Evolutionary conservation across 331 rosid genomes (phyloP), one percentile per base, ranked within the genome.

Genomic region (Pyrus hybrid): DNA sequence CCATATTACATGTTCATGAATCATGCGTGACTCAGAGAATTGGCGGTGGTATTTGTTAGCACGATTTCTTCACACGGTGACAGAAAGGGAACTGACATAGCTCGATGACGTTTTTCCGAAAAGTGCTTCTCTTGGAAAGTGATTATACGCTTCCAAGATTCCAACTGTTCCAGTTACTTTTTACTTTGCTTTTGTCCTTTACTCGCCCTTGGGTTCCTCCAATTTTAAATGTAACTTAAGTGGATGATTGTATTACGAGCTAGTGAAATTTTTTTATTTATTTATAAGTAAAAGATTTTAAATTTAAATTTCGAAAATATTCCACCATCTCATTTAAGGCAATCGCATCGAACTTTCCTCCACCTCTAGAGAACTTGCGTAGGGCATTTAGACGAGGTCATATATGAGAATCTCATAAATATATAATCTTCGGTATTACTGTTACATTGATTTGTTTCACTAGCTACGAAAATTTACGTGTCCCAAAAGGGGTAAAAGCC

Each of bases 181-280:
- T 61, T 56, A 45, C 77, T 76, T 77, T 86, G 80, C 85, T 83
- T 73, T 84, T 81, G 87, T 90, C 92, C 82, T 81, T 72, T 80
- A 76, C 83, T 71, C 76, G 74, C 79, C 79, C 80, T 61, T 57
- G 79, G 83, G 88, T 80, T 85, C 85, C 77, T 51, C 53, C 6
- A 0, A 47, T 47, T 37, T 47, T 0, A 47, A 47, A 47, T 14
- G 2, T 47, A 14, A 5, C 0, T 47, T 6, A 16, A 16, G 45
- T 37, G 4, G 8, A 9, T 37, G 45, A 37, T 0, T 37, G 1
- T 3, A 9, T 0, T 2, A 37, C 0, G 0, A 2, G 45, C 1
- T 3, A 8, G 45, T 0, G 4, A 37, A 9, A 2, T 26, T 26
- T 37, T 3, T 37, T 9, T 37, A 8, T 37, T 9, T 37, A 37